Percentiles rank a stretch among this genome's conserved stretches.
These are phyloP conservation scores for Acanthamoeba royreba DNA, from an alignment of 208 protist genomes.

Conservation along the genomic window DNA sequence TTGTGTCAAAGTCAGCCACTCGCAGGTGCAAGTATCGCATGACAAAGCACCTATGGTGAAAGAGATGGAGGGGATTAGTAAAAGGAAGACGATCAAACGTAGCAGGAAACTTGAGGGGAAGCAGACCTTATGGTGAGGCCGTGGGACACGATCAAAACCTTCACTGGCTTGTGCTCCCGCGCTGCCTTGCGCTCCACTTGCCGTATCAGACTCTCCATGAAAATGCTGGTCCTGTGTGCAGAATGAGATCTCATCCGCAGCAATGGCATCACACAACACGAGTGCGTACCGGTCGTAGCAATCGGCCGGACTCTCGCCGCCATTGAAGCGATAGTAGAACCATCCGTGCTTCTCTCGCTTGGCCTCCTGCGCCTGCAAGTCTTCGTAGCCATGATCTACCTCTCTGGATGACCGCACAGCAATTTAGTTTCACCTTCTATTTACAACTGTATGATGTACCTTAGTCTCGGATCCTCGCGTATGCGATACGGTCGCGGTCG, in stretches of 20 bases:
- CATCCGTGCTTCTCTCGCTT: neutral
- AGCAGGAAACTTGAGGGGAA: neutral
- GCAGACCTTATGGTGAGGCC: neutral
- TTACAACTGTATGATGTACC: no score
- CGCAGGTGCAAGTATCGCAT: neutral
- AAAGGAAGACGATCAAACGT: neutral
- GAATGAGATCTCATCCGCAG: neutral
- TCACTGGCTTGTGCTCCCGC: neutral
- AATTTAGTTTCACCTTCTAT: no score
- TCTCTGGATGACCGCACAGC: neutral
- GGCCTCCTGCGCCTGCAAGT: conserved; percentile 7
- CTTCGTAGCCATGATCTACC: neutral
- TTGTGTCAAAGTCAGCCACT: neutral
- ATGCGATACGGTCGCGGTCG: neutral
- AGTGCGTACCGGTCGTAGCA: neutral
- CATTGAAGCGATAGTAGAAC: neutral
- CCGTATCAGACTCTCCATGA: conserved; percentile 17
- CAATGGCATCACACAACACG: neutral
- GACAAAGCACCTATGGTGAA: neutral
- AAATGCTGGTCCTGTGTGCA: neutral
- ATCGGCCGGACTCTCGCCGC: neutral
- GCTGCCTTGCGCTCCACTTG: neutral
- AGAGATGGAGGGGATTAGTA: neutral
- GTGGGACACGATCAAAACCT: conserved; percentile 8
- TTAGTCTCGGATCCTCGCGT: neutral